phyloP scores from a whole-genome alignment of 768 basidiomycete genomes.

The Pleurotus citrinopileatus region DNA sequence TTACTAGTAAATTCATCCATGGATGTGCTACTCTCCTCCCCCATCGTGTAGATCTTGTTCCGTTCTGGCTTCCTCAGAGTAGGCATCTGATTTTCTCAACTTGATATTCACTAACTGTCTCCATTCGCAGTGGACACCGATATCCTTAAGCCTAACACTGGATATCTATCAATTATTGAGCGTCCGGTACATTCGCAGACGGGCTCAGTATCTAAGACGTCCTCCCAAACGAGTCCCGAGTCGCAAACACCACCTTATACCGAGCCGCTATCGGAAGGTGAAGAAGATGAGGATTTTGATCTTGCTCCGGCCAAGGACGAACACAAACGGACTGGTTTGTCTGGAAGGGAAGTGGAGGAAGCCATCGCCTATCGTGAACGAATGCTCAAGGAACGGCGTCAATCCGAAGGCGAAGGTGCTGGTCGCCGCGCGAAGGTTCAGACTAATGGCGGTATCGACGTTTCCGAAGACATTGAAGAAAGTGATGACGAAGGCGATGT shows the following conservation, averaged over 20 bases:
- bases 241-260: slow-evolving; percentile 54
- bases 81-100: slow-evolving; percentile 18
- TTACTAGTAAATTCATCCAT: slow-evolving; percentile 84
- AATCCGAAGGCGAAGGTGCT: slow-evolving; percentile 26
- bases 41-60: slow-evolving; percentile 90
- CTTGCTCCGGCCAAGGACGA: slow-evolving; percentile 77
- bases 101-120: slow-evolving; percentile 1
- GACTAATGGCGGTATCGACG: slow-evolving; percentile 22
- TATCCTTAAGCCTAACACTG: slow-evolving; percentile 89
- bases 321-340: slow-evolving; percentile 74
- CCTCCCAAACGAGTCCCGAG: slow-evolving; percentile 44
- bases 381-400: slow-evolving; percentile 54
- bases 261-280: slow-evolving; percentile 94
- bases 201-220: slow-evolving; percentile 41
- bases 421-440: slow-evolving; percentile 18
- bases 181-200: slow-evolving; percentile 53
- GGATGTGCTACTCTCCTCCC: slow-evolving; percentile 93
- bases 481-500: slow-evolving; percentile 20
- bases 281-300: slow-evolving; percentile 79
- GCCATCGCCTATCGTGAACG: slow-evolving; percentile 86
- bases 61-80: slow-evolving; percentile 99
- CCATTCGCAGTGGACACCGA: slow-evolving; percentile 78
- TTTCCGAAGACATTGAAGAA: slow-evolving; percentile 10
- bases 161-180: slow-evolving; percentile 69
- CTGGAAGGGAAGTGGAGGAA: slow-evolving; percentile 70